These are phyloP conservation scores for Capillidium heterosporum DNA, from an alignment of 371 early-diverging fungal genomes.

Conservation along the genomic window DNA sequence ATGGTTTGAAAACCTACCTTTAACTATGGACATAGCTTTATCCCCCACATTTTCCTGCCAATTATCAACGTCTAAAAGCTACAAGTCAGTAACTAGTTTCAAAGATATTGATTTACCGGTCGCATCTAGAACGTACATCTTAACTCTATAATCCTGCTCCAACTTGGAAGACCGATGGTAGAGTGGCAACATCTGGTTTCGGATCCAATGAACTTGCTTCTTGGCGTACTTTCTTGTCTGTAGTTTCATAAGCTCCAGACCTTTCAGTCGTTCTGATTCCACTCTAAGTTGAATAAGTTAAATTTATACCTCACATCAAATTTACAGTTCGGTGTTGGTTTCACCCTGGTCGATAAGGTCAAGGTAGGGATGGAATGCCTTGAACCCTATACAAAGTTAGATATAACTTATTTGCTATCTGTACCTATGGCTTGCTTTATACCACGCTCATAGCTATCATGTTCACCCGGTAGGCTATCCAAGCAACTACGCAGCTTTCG, in stretches of 20 bases:
- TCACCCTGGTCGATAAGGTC: conserved; percentile 1
- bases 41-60: conserved; percentile 35
- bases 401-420: neutral
- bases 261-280: conserved; percentile 22
- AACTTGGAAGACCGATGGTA: conserved; percentile 13
- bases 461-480: conserved; percentile 17
- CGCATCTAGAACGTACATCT: conserved; percentile 60
- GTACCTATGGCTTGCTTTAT: conserved; percentile 68
- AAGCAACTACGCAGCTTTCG: conserved; percentile 33
- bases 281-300: conserved; percentile 14
- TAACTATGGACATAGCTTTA: conserved; percentile 25
- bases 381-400: conserved; percentile 33
- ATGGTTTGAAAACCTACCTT: conserved; percentile 12
- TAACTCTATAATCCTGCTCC: conserved; percentile 11
- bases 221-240: conserved; percentile 78
- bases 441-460: conserved; percentile 50
- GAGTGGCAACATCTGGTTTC: conserved; percentile 36
- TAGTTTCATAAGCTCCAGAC: conserved; percentile 64
- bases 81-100: neutral
- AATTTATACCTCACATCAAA: neutral
- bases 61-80: conserved; percentile 19
- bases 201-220: conserved; percentile 76
- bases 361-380: conserved; percentile 62
- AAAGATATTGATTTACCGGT: conserved; percentile 24
- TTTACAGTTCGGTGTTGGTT: neutral